phyloP scores from a whole-genome alignment of 352 stramenopile genomes.

The Pilasporangium apinafurcum region DNA sequence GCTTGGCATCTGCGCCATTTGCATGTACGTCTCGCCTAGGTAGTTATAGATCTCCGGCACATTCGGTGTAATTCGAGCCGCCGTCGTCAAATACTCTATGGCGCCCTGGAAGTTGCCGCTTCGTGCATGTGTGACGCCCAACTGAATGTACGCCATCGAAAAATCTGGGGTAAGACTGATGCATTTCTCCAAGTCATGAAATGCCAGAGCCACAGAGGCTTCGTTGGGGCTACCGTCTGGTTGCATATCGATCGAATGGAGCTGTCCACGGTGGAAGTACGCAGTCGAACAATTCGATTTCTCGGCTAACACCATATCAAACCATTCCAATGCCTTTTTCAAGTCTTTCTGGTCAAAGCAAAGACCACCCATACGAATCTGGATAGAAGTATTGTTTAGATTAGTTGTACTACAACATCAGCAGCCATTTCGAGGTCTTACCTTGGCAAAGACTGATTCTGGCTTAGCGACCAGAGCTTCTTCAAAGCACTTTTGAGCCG shows the following conservation, averaged over 20 bases:
- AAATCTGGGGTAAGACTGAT: slow-evolving; percentile 69
- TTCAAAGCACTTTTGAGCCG: slow-evolving; percentile 61
- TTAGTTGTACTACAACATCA: not conserved
- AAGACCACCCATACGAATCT: slow-evolving; percentile 74
- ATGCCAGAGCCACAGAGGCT: slow-evolving; percentile 38
- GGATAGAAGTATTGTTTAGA: not conserved
- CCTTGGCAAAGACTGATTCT: slow-evolving; percentile 67
- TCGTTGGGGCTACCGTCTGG: slow-evolving; percentile 45
- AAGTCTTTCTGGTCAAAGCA: slow-evolving; percentile 82
- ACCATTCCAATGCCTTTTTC: slow-evolving; percentile 64
- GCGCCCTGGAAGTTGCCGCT: slow-evolving; percentile 68
- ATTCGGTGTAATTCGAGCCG: slow-evolving; percentile 56
- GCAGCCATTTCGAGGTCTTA: not conserved
- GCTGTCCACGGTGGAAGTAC: slow-evolving; percentile 79
- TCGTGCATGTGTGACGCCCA: slow-evolving; percentile 69
- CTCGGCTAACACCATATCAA: slow-evolving; percentile 61
- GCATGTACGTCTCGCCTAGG: slow-evolving; percentile 83
- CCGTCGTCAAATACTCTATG: slow-evolving; percentile 57
- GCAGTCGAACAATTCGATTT: slow-evolving; percentile 65
- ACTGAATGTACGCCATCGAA: slow-evolving; percentile 78
- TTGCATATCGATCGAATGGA: slow-evolving; percentile 70
- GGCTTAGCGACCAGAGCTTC: slow-evolving; percentile 54
- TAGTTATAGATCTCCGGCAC: slow-evolving; percentile 85
- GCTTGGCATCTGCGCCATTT: slow-evolving; percentile 59
- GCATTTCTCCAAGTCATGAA: slow-evolving; percentile 66